These are phyloP conservation scores for Eutrema salsugineum DNA, from an alignment of 441 rosid species.

Conservation along the genomic window DNA sequence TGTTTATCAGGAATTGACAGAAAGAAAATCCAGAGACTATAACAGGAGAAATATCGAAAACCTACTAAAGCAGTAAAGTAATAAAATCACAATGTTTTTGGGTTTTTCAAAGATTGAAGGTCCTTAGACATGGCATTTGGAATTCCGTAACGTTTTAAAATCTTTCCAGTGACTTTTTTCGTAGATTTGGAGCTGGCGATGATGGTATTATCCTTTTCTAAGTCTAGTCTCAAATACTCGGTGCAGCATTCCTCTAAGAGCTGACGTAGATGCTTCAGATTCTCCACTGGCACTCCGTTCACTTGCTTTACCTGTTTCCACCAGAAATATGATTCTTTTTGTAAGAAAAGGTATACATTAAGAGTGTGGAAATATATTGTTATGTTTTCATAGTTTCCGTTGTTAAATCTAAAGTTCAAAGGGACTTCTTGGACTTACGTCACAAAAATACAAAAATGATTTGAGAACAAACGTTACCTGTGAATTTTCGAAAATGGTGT, in stretches of 20 bases:
- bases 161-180: constrained; percentile 45
- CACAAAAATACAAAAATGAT: neutral
- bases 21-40: constrained; percentile 49
- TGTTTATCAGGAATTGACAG: constrained; percentile 41
- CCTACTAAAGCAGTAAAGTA: no score
- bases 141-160: constrained; percentile 61
- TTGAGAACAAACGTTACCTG: constrained; percentile 37
- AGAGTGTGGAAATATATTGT: neutral
- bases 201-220: constrained; percentile 56
- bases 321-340: neutral
- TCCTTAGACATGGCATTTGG: constrained; percentile 49
- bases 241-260: constrained; percentile 46
- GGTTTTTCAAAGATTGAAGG: neutral
- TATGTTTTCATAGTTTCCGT: neutral
- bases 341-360: neutral
- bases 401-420: neutral
- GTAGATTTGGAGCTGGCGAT: constrained; percentile 43
- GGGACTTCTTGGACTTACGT: neutral
- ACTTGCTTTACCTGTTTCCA: constrained; percentile 62
- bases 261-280: constrained; percentile 59
- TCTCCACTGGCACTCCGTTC: constrained; percentile 53
- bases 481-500: constrained; percentile 57
- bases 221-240: constrained; percentile 57
- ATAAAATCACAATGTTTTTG: no score
- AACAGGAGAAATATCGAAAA: constrained; percentile 27